Base-by-base conservation (phyloP, 768 basidiomycete species). In the Tricholoma saponaceum region DNA sequence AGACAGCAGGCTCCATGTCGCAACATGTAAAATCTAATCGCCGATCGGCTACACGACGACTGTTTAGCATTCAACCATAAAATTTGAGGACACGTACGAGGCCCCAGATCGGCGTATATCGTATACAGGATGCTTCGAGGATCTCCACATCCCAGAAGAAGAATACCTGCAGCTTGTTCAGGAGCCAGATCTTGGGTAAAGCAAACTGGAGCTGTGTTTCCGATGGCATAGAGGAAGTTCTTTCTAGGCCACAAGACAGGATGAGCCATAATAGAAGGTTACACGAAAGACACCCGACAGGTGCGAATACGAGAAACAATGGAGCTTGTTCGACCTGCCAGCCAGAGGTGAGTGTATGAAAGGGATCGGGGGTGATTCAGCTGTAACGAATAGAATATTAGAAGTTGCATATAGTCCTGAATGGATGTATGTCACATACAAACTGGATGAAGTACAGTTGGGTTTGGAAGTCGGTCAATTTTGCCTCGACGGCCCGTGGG, bases 61-160 rank as follows among this genome's bases (percentile, higher is more conserved):
- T 12, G 14, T n/a, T 26, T 10, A 18, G 9, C 22, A 41, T 22
- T 6, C 25, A 20, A 28, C 5, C 5, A 4, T n/a, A 41, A 18
- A 5, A 22, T 54, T 3, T 2, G 26, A 22, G 16, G 6, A 59
- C 65, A 43, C 56, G 12, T 23, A 69, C 69, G 55, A 8, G 52
- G 55, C 13, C 50, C 52, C n/a, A 60, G 61, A 44, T 70, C 70
- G 47, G 62, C 58, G 49, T 60, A 63, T 1, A 78, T 58, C 0
- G 81, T 80, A 60, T 76, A 77, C 22, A 82, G 54, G 12, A 83
- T 69, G 51, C 78, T 79, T 22, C 79, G 64, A 8, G 77, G 77
- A 56, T 82, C 80, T 26, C 81, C 80, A 55, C 79, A 83, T 2
- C 74, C 81, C 10, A 80, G 65, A 49, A 78, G 68, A 1, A 83